A percentile compares a stretch with the other conserved stretches of the same genome.
Conservation (phyloP, 2,329 filamentous ascomycete genomes). For the Epichloe aotearoae region DNA sequence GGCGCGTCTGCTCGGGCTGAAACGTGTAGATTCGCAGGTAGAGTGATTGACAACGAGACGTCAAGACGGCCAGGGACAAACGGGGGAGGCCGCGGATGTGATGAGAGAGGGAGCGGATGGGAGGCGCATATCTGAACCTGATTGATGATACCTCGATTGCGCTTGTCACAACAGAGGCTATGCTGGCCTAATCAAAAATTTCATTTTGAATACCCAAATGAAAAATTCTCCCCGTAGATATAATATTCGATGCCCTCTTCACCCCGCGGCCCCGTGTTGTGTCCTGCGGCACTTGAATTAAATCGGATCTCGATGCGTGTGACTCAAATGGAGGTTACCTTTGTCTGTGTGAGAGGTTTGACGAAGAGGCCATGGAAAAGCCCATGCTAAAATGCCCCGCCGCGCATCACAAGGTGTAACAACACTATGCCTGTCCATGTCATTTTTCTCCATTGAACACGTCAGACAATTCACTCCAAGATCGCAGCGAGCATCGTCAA, state of each 20-base stretch:
- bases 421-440: neutral
- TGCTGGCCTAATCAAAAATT: conserved; percentile 7
- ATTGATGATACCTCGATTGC: conserved; percentile 20
- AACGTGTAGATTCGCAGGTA: conserved; percentile 1
- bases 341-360: neutral
- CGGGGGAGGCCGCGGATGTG: neutral
- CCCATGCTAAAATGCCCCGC: neutral
- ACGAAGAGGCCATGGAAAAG: neutral
- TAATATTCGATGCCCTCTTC: too few species aligned
- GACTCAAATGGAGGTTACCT: neutral
- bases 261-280: too few species aligned
- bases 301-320: neutral
- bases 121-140: conserved; percentile 10
- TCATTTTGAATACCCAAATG: conserved; percentile 7
- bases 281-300: neutral
- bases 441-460: neutral
- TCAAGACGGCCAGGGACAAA: neutral
- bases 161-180: conserved; percentile 8
- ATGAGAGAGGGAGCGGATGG: conserved; percentile 4
- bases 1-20: neutral
- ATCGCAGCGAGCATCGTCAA: conserved; percentile 4
- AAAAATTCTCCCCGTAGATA: neutral
- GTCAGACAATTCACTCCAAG: too few species aligned
- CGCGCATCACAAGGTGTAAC: neutral
- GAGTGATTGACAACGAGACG: conserved; percentile 1